phyloP scores from a whole-genome alignment of 345 rosid species.

The Euphorbia tirucalli region DNA sequence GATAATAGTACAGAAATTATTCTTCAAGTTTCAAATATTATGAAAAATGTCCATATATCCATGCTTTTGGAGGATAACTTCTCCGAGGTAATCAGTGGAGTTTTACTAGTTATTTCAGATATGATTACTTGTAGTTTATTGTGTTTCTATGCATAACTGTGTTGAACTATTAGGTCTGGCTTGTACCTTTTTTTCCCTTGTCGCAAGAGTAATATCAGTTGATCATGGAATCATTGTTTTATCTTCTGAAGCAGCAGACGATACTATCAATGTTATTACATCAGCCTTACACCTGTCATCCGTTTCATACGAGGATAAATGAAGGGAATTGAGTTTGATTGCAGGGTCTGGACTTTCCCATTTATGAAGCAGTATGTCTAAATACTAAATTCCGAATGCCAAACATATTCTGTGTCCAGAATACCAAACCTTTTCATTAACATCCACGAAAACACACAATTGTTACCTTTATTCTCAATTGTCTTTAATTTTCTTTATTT shows the following conservation, averaged over 20 bases:
- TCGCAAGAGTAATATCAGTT: background rate
- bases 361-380: background rate
- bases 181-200: background rate
- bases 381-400: background rate
- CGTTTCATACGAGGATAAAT: background rate
- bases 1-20: slow-evolving; percentile 36
- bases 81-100: slow-evolving; percentile 58
- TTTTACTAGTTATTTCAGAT: slow-evolving; percentile 6
- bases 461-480: background rate
- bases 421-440: background rate
- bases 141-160: background rate
- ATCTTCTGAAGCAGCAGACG: background rate
- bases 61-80: slow-evolving; percentile 75
- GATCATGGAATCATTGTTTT: background rate
- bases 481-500: background rate
- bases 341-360: background rate
- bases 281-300: background rate
- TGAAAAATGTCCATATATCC: slow-evolving; percentile 54
- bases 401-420: background rate
- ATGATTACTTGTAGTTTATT: no score
- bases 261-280: background rate
- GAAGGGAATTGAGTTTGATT: background rate
- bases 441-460: background rate
- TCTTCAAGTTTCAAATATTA: slow-evolving; percentile 60
- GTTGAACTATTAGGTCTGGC: slow-evolving; percentile 1